Conservation (phyloP, 2,329 filamentous ascomycete species). For the Dothiorella sarmentorum region DNA sequence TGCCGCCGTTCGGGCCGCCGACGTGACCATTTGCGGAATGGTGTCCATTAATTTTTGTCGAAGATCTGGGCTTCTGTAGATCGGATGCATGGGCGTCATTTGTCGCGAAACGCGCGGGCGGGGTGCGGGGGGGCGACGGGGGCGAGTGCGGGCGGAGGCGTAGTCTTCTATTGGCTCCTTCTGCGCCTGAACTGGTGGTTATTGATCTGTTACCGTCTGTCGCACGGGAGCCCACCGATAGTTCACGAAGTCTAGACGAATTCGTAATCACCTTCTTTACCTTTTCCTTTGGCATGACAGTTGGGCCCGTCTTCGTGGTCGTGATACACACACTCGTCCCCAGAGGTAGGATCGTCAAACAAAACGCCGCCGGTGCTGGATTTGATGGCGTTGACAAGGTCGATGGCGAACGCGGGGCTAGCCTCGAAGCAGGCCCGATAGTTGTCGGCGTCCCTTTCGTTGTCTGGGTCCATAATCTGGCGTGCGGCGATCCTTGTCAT, state of each 20-base stretch:
- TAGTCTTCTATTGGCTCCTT: neutral
- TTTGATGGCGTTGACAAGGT: conserved; percentile 52
- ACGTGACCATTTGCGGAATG: neutral
- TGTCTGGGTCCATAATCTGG: conserved; percentile 56
- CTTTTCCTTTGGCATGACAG: conserved; percentile 36
- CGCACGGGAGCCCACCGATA: neutral
- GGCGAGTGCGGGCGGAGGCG: conserved; percentile 14
- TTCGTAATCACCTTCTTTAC: conserved; percentile 37
- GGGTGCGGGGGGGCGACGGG: conserved; percentile 14
- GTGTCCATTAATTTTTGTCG: neutral
- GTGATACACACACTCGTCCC: conserved; percentile 48
- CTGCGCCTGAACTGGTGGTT: conserved; percentile 18
- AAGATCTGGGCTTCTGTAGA: neutral
- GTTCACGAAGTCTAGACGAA: neutral
- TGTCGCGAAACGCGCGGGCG: conserved; percentile 7
- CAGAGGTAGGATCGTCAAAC: conserved; percentile 51
- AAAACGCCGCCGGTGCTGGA: conserved; percentile 48
- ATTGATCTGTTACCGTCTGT: conserved; percentile 13
- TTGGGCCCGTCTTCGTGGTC: conserved; percentile 47
- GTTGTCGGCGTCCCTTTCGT: conserved; percentile 46
- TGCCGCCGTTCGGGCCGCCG: neutral
- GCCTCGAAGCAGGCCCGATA: conserved; percentile 50
- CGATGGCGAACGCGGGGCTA: conserved; percentile 51
- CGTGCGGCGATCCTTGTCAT: conserved; percentile 54
- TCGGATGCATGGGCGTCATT: neutral